phyloP scores from a whole-genome alignment of 441 rosid genomes.

The Aleurites moluccanus region DNA sequence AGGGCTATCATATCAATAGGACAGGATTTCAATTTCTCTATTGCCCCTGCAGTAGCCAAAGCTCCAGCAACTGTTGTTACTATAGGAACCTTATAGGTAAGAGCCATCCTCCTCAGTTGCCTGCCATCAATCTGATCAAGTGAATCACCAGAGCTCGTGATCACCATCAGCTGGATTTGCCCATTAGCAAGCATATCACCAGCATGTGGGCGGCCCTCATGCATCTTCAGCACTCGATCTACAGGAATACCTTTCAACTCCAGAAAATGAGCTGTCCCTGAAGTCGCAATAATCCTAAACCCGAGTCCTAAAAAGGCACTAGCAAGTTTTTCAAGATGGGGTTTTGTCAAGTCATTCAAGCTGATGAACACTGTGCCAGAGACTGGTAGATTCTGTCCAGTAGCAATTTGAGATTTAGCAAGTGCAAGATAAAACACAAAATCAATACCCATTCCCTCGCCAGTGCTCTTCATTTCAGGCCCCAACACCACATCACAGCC shows the following conservation, averaged over 20 bases:
- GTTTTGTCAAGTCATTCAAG: slow-evolving; percentile 84
- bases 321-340: slow-evolving; percentile 75
- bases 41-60: slow-evolving; percentile 85
- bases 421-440: slow-evolving; percentile 61
- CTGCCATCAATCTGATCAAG: slow-evolving; percentile 87
- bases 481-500: slow-evolving; percentile 94
- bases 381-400: slow-evolving; percentile 89
- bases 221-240: slow-evolving; percentile 88
- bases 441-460: slow-evolving; percentile 97
- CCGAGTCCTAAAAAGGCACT: slow-evolving; percentile 70
- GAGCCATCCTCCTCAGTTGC: slow-evolving; percentile 88
- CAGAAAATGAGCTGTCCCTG: slow-evolving; percentile 89
- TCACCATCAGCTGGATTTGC: slow-evolving; percentile 83
- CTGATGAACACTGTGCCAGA: slow-evolving; percentile 90
- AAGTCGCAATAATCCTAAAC: slow-evolving; percentile 74
- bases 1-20: slow-evolving; percentile 69
- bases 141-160: slow-evolving; percentile 87
- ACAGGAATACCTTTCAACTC: slow-evolving; percentile 68
- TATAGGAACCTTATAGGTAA: slow-evolving; percentile 89
- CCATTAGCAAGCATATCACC: slow-evolving; percentile 96
- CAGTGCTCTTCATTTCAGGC: slow-evolving; percentile 98
- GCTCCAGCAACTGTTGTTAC: slow-evolving; percentile 93
- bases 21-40: slow-evolving; percentile 67
- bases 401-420: slow-evolving; percentile 93
- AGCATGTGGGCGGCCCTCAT: slow-evolving; percentile 92